A percentile compares a stretch with the other conserved stretches of the same genome.
phyloP scores from a whole-genome alignment of 495 filamentous ascomycete species.

The Xylaria castorea region DNA sequence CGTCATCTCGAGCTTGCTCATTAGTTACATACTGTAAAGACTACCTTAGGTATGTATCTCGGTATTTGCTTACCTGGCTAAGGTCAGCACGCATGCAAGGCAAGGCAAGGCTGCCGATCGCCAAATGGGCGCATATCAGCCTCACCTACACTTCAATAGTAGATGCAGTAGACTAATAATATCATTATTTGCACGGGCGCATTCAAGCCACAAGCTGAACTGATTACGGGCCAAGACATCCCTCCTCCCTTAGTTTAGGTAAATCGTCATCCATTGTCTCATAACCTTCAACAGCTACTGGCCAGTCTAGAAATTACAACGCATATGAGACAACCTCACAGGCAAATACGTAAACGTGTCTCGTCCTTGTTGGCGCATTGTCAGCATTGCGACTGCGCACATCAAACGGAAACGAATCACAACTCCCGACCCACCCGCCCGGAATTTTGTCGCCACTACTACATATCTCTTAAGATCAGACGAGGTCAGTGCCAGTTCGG shows the following conservation, averaged over 20 bases:
- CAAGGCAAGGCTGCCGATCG: conserved; percentile 17
- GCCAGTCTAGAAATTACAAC: neutral
- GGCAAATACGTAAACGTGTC: neutral
- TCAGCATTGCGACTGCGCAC: neutral
- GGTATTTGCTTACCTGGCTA: neutral
- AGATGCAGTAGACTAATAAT: neutral
- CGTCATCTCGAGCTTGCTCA: neutral
- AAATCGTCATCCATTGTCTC: neutral
- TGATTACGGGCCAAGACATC: neutral
- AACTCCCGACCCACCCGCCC: conserved; percentile 12
- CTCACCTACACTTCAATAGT: neutral
- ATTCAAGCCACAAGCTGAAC: neutral
- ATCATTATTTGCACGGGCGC: neutral
- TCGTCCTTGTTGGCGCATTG: neutral
- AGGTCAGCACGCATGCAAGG: neutral
- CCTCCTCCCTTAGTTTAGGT: neutral
- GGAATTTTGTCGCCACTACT: conserved; percentile 10
- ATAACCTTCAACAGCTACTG: neutral
- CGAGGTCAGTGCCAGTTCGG: conserved; percentile 14
- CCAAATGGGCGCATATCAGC: neutral
- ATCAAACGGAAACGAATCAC: conserved; percentile 13
- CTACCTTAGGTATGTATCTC: neutral
- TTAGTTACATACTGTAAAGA: too few species aligned
- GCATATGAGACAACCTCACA: conserved; percentile 2
- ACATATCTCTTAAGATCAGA: neutral